Evolutionary conservation across 2,329 filamentous ascomycete genomes (phyloP), one percentile per base, ranked within the genome.

Genomic region (Fusarium fracticaudum): DNA sequence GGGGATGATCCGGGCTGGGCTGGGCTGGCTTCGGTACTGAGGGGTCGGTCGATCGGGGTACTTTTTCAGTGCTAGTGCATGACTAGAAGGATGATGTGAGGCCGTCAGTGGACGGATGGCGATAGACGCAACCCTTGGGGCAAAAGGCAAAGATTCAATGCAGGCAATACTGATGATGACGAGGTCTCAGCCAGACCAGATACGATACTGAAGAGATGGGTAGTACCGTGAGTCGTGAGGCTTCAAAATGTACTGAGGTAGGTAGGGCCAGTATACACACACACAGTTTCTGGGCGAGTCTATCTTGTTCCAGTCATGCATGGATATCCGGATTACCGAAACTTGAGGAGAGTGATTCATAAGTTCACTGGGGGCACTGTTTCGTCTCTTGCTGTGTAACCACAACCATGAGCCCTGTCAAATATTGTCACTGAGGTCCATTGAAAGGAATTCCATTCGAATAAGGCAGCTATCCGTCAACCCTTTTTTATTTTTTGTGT

Each of bases 1-100:
- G 71, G 62, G 75, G 60, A 70, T 70, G 67, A 54, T 44, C 67
- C 60, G 60, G 65, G 65, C 65, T 69, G 48, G 64, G 71, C 68
- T 70, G 71, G 72, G 67, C 64, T 76, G 70, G 67, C 74, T 74
- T 77, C 62, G 72, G 75, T 69, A 68, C 71, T 73, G 72, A 69
- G 73, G 67, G 73, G 66, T 61, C 60, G 63, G 73, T 74, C 73
- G 70, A 74, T 75, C 73, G 47, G 60, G 57, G 73, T 61, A 75
- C 73, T 73, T 54, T 67, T 75, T 73, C 35, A 60, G 73, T 64
- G 67, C 64, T 76, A 76, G 73, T 62, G 73, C 58, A 43, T 37
- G 40, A 58, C 51, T 47, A 58, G 51, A 64, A 59, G 48, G 71
- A 64, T 58, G 63, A 64, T 67, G 67, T 57, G 59, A 74, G 64